A percentile compares a stretch with the other conserved stretches of the same genome.
phyloP scores from a whole-genome alignment of 345 rosid genomes.

The Linum lewisii region DNA sequence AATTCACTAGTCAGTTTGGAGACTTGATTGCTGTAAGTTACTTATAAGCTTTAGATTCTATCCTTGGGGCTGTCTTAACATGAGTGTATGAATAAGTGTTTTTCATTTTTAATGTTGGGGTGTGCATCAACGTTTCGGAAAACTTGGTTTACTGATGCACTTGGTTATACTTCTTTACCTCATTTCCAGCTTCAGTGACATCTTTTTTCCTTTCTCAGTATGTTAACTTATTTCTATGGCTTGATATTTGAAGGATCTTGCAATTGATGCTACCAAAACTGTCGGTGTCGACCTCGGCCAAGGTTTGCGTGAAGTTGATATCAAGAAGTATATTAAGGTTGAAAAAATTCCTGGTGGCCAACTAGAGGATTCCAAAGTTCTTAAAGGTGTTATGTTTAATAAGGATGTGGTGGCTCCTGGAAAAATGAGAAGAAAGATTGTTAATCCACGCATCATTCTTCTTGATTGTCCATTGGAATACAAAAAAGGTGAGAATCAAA shows the following conservation, averaged over 20 bases:
- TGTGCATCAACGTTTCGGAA: no score
- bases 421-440: constrained; percentile 90
- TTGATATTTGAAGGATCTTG: constrained; percentile 56
- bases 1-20: constrained; percentile 93
- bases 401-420: constrained; percentile 95
- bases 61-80: background rate
- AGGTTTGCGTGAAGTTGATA: constrained; percentile 89
- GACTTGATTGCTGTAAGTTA: constrained; percentile 84
- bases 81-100: background rate
- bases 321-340: constrained; percentile 80
- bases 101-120: background rate
- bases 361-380: constrained; percentile 83
- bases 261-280: constrained; percentile 77
- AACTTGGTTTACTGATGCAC: background rate
- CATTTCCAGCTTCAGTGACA: background rate
- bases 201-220: background rate
- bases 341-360: constrained; percentile 97
- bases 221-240: background rate
- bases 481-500: constrained; percentile 98
- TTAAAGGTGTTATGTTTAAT: constrained; percentile 91
- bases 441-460: constrained; percentile 73
- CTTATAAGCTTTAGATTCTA: background rate
- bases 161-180: background rate
- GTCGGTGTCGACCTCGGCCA: constrained; percentile 93
- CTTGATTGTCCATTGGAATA: constrained; percentile 95